Base-by-base conservation (phyloP, 1,284 basidiomycete species). In the Pseudozyma hubeiensis region DNA sequence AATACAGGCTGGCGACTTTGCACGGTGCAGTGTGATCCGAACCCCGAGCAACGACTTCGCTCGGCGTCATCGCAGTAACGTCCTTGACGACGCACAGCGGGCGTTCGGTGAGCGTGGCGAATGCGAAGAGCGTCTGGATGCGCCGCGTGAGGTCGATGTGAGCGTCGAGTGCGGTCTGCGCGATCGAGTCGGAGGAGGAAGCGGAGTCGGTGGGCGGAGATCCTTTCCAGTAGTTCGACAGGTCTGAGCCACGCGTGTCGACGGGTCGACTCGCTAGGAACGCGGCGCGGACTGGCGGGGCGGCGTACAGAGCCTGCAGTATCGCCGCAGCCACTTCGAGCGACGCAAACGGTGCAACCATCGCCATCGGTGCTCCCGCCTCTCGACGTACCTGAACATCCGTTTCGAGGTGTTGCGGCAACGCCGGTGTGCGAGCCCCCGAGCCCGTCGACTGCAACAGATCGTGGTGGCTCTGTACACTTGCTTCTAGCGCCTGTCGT, bases 401-500 rank as follows among this genome's bases (percentile, higher is more conserved):
- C 16, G 53, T 50, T 13, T 67, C 72, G 33, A 75, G 57, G 43
- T 71, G 67, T 31, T 60, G 67, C 0, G 72, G 64, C 8, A 75
- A 45, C 9, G 68, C 49, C 6, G 72, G 66, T 35, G 67, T 64
- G 24, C 61, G 24, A 29, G 72, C 61, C 17, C 67, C 72, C 3
- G 63, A 61, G 1, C 58, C 67, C 5, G 34, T 64, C 13, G 50
- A 41, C 14, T 60, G 63, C n/a, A 70, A 8, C 7, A 64, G 43
- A 17, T 63, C 64, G 41, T 70, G 60, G n/a, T 70, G 72, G 33
- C 72, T 75, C 34, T 70, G 66, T 9, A 75, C 72, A 17, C 72
- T 75, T 7, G 72, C 72, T 41, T 75, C 72, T 31, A 75, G 48
- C 6, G 72, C 72, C 54, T 71, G 72, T 7, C 72, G 67, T n/a